Evolutionary conservation across 2,329 filamentous ascomycete species (phyloP).

Genomic region (Endoconidiophora laricicola): DNA sequence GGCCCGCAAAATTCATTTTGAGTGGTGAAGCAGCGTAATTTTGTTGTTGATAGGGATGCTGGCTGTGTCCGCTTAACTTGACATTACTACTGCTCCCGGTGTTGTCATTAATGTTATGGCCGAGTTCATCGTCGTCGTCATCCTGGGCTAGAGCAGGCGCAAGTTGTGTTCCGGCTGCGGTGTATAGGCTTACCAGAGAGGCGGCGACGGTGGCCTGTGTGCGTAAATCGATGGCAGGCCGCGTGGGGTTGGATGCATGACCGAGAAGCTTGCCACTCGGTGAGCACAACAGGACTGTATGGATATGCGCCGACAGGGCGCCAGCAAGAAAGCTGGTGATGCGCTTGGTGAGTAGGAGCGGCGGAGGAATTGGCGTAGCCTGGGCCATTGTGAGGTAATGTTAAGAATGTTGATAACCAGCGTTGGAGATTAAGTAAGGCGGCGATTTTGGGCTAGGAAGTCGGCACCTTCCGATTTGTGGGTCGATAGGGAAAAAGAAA

Average conservation of each 20-base stretch:
- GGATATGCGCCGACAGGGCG: constrained; percentile 39
- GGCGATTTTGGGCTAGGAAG: background rate
- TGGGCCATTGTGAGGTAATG: constrained; percentile 20
- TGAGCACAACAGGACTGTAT: constrained; percentile 43
- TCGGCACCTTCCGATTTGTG: too few species aligned
- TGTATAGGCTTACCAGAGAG: constrained; percentile 43
- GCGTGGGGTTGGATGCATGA: constrained; percentile 36
- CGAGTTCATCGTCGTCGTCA: constrained; percentile 14
- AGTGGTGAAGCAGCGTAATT: too few species aligned
- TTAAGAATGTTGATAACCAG: background rate
- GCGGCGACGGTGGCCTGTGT: constrained; percentile 48
- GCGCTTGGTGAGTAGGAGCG: constrained; percentile 48
- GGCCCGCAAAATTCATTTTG: too few species aligned
- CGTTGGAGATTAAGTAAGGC: background rate
- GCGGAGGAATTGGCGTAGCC: constrained; percentile 27
- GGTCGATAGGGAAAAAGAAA: too few species aligned
- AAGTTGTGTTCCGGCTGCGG: constrained; percentile 26
- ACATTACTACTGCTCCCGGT: constrained; percentile 9
- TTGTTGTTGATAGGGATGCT: too few species aligned
- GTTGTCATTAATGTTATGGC: constrained; percentile 16
- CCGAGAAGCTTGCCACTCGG: constrained; percentile 46
- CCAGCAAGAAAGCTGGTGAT: constrained; percentile 44
- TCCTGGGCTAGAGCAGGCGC: constrained; percentile 26
- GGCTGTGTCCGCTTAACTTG: too few species aligned
- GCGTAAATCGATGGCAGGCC: constrained; percentile 39